phyloP scores from a whole-genome alignment of 495 filamentous ascomycete genomes.

The Talaromyces thailandensis region DNA sequence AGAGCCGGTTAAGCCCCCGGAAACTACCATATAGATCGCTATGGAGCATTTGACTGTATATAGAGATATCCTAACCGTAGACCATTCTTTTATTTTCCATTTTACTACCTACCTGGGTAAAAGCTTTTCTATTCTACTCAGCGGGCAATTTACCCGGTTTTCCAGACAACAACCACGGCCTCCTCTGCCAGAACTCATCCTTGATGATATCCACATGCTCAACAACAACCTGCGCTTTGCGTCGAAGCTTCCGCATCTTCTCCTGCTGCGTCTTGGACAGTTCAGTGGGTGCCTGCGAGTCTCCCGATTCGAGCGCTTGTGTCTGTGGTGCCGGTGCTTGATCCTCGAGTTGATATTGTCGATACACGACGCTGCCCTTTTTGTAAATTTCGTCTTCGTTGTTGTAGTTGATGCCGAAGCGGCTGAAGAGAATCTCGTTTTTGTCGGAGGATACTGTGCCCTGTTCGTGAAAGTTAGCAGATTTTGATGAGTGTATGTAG shows the following conservation, averaged over 20 bases:
- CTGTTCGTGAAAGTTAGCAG: constrained; percentile 28
- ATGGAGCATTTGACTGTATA: not conserved
- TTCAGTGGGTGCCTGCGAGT: constrained; percentile 13
- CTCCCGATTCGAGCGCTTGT: constrained; percentile 9
- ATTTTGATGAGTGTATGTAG: not conserved
- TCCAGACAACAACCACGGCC: constrained; percentile 78
- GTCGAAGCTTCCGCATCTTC: constrained; percentile 63
- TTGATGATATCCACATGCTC: constrained; percentile 90
- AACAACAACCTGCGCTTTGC: constrained; percentile 67
- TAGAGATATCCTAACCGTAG: not conserved
- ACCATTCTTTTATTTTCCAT: constrained; percentile 11
- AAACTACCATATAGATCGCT: not conserved
- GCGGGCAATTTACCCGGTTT: constrained; percentile 60
- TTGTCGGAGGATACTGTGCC: constrained; percentile 80
- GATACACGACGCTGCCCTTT: constrained; percentile 84
- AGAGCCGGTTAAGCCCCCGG: not conserved
- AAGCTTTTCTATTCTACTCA: too few species aligned
- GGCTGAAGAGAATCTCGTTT: constrained; percentile 89
- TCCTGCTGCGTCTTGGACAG: constrained; percentile 69
- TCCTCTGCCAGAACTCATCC: constrained; percentile 81
- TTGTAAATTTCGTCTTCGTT: constrained; percentile 86
- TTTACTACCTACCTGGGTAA: constrained; percentile 15
- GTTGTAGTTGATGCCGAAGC: constrained; percentile 93
- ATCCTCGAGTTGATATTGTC: constrained; percentile 46
- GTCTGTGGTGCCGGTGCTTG: constrained; percentile 8